Conservation (phyloP, 108 stramenopile genomes). For the Fragilaria radians region DNA sequence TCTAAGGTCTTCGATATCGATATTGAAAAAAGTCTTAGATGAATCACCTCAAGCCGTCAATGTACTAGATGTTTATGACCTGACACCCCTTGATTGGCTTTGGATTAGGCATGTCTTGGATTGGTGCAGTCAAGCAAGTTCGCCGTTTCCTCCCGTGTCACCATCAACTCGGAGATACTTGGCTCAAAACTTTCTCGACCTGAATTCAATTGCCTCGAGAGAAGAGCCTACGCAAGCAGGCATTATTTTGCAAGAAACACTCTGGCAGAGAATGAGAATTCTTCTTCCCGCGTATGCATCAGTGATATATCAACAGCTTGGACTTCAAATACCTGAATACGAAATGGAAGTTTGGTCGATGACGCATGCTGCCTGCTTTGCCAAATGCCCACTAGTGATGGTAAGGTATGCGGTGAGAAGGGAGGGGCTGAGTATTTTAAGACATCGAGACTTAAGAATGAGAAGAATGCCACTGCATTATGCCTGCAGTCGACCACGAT, state of each 20-base stretch:
- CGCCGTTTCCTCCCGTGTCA: slow-evolving; percentile 10
- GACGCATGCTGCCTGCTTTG: slow-evolving; percentile 11
- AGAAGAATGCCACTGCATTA: slow-evolving; percentile 16
- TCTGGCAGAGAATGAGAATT: slow-evolving; percentile 6
- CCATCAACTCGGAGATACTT: slow-evolving; percentile 14
- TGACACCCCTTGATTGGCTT: slow-evolving; percentile 23
- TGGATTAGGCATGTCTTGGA: slow-evolving; percentile 27
- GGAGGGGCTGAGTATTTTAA: not conserved
- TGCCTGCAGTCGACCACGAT: slow-evolving; percentile 7
- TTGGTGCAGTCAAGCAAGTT: slow-evolving; percentile 6
- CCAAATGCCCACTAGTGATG: slow-evolving; percentile 13
- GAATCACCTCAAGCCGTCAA: slow-evolving; percentile 5
- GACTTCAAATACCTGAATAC: too few species aligned
- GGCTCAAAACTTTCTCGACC: slow-evolving; percentile 10
- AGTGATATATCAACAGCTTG: not conserved
- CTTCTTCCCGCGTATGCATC: slow-evolving; percentile 8
- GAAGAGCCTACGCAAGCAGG: slow-evolving; percentile 6
- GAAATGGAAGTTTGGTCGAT: not conserved
- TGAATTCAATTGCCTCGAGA: slow-evolving; percentile 10
- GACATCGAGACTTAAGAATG: not conserved
- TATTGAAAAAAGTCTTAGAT: slow-evolving; percentile 5
- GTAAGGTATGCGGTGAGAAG: slow-evolving; percentile 6
- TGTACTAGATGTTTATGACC: slow-evolving; percentile 5
- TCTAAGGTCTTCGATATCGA: slow-evolving; percentile 4
- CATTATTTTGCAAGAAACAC: not conserved